Evolutionary conservation across 768 basidiomycete genomes (phyloP).

Genomic region (Mycena metata): DNA sequence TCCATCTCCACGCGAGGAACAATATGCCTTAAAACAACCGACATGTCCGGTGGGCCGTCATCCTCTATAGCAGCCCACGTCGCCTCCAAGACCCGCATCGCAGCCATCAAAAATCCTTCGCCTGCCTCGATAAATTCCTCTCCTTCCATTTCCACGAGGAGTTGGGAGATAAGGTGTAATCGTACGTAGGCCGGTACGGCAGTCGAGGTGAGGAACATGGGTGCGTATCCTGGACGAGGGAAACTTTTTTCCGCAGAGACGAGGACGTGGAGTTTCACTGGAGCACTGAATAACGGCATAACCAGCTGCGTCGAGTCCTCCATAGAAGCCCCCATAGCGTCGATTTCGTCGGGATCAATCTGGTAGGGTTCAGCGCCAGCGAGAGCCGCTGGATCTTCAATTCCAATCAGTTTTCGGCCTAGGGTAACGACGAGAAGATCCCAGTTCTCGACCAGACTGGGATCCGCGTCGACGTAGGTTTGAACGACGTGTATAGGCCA

Average conservation of each 20-base stretch:
- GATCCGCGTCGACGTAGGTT: slow-evolving; percentile 57
- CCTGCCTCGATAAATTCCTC: slow-evolving; percentile 72
- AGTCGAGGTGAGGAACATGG: slow-evolving; percentile 81
- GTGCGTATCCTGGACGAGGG: slow-evolving; percentile 64
- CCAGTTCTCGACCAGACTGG: slow-evolving; percentile 60
- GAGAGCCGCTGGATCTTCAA: slow-evolving; percentile 43
- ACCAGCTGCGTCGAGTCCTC: slow-evolving; percentile 61
- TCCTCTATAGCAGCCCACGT: slow-evolving; percentile 77
- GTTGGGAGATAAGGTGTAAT: slow-evolving; percentile 79
- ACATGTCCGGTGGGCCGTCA: slow-evolving; percentile 82
- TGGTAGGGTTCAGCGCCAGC: slow-evolving; percentile 44
- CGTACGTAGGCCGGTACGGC: slow-evolving; percentile 85
- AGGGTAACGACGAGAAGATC: slow-evolving; percentile 68
- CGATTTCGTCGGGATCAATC: slow-evolving; percentile 61
- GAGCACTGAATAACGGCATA: slow-evolving; percentile 76
- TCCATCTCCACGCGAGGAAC: slow-evolving; percentile 50
- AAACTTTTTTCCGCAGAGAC: slow-evolving; percentile 61
- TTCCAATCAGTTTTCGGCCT: slow-evolving; percentile 67
- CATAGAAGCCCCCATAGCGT: slow-evolving; percentile 69
- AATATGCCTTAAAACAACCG: slow-evolving; percentile 73
- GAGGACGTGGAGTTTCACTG: slow-evolving; percentile 76
- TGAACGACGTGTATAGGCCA: slow-evolving; percentile 82
- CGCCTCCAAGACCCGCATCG: slow-evolving; percentile 78
- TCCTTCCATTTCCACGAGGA: slow-evolving; percentile 69
- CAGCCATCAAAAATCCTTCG: slow-evolving; percentile 80